These are phyloP conservation scores for Larix kaempferi DNA, from an alignment of 75 land plant species.

Conservation along the genomic window DNA sequence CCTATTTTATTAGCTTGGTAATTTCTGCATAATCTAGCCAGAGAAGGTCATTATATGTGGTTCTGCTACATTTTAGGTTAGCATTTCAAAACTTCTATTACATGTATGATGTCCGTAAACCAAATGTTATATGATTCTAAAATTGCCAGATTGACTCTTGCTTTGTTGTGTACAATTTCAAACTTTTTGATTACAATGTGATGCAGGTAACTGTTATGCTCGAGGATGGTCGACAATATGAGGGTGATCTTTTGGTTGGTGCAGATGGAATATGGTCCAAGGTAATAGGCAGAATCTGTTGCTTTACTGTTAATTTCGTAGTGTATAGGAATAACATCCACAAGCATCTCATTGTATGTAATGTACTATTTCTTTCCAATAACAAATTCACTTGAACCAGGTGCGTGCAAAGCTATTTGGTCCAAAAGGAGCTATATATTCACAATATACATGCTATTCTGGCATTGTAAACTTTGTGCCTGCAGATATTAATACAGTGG, in stretches of 20 bases:
- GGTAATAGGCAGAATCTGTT: slow-evolving; percentile 8
- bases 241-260: slow-evolving; percentile 53
- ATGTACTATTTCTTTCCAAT: not conserved
- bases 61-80: not conserved
- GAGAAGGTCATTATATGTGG: not conserved
- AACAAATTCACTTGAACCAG: slow-evolving; percentile 9
- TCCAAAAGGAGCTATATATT: slow-evolving; percentile 28
- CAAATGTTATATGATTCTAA: not conserved
- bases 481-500: slow-evolving; percentile 47
- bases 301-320: not conserved
- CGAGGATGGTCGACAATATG: slow-evolving; percentile 40
- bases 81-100: not conserved
- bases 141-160: slow-evolving; percentile 1
- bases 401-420: slow-evolving; percentile 43
- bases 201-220: slow-evolving; percentile 36
- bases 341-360: not conserved
- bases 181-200: not conserved
- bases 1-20: not conserved
- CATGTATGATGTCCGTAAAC: not conserved
- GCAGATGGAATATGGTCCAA: slow-evolving; percentile 61
- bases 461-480: slow-evolving; percentile 59
- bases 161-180: not conserved
- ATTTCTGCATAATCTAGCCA: not conserved
- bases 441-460: slow-evolving; percentile 54
- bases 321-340: not conserved